phyloP scores from a whole-genome alignment of 495 filamentous ascomycete species.

The Aeminium ludgeri region DNA sequence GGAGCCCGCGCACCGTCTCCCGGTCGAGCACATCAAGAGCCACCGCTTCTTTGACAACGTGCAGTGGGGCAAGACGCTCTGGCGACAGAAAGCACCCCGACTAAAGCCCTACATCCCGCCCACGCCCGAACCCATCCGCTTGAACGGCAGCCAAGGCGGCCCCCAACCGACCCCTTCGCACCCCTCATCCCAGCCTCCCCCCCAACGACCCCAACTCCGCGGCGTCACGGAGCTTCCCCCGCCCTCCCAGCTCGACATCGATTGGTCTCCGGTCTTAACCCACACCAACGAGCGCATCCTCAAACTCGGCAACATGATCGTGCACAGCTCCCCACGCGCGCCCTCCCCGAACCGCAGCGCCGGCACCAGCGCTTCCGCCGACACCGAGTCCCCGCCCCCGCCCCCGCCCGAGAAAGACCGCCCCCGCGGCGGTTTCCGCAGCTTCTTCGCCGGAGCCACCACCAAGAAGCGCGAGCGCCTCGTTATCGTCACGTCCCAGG shows the following conservation, averaged over 20 bases:
- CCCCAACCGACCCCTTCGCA: not conserved
- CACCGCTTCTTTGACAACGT: constrained; percentile 95
- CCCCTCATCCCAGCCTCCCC: not conserved
- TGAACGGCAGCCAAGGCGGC: constrained; percentile 40
- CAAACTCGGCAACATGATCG: constrained; percentile 78
- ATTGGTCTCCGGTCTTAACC: constrained; percentile 94
- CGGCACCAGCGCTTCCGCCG: constrained; percentile 33
- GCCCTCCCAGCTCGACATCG: constrained; percentile 91
- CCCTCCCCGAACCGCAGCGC: constrained; percentile 52
- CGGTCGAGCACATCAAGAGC: constrained; percentile 91
- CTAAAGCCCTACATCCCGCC: constrained; percentile 75
- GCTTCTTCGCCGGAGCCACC: constrained; percentile 77
- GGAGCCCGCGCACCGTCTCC: constrained; percentile 73
- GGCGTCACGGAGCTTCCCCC: constrained; percentile 92
- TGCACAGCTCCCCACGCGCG: constrained; percentile 54
- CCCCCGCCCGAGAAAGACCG: constrained; percentile 38
- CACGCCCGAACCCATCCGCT: constrained; percentile 46
- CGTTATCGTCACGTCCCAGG: constrained; percentile 90
- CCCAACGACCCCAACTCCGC: constrained; percentile 45
- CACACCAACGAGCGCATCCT: constrained; percentile 83
- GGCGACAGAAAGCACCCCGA: constrained; percentile 81
- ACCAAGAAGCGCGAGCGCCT: constrained; percentile 86
- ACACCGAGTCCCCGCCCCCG: no score
- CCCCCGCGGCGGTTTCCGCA: constrained; percentile 38
- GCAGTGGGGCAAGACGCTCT: constrained; percentile 66